Percentiles rank a stretch among this genome's conserved stretches.
These are phyloP conservation scores for Alisma plantagoaquatica DNA, from an alignment of 106 monocot genomes.

Conservation along the genomic window DNA sequence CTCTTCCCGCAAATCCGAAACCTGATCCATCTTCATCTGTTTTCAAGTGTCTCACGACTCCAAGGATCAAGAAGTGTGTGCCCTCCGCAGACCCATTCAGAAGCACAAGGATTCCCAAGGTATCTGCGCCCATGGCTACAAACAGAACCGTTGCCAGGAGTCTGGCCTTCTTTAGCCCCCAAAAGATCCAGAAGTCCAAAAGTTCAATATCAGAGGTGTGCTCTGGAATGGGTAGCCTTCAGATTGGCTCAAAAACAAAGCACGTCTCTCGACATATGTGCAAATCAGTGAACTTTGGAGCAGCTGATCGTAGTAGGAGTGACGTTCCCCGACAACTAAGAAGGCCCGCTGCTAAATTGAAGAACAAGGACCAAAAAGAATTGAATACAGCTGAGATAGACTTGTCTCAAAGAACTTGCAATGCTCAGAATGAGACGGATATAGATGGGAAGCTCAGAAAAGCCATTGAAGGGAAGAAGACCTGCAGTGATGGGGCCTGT, in stretches of 20 bases:
- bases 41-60: constrained; percentile 30
- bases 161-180: constrained; percentile 17
- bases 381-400: no score
- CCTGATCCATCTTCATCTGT: background rate
- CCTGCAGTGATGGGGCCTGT: no score
- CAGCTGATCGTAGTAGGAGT: no score
- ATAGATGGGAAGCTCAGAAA: no score
- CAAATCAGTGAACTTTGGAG: constrained; percentile 3
- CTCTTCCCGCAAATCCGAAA: constrained; percentile 21
- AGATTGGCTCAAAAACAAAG: constrained; percentile 15
- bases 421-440: no score
- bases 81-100: constrained; percentile 7
- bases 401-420: no score
- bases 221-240: constrained; percentile 34
- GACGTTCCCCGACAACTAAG: no score
- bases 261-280: constrained; percentile 6
- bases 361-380: no score
- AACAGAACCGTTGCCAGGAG: constrained; percentile 23
- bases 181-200: constrained; percentile 11
- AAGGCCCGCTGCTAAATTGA: no score
- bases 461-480: no score
- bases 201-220: constrained; percentile 22
- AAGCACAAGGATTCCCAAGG: constrained; percentile 14
- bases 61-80: constrained; percentile 16
- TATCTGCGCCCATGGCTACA: constrained; percentile 1